Evolutionary conservation across 768 basidiomycete species (phyloP).

Genomic region (Aureoboletus auriporus): DNA sequence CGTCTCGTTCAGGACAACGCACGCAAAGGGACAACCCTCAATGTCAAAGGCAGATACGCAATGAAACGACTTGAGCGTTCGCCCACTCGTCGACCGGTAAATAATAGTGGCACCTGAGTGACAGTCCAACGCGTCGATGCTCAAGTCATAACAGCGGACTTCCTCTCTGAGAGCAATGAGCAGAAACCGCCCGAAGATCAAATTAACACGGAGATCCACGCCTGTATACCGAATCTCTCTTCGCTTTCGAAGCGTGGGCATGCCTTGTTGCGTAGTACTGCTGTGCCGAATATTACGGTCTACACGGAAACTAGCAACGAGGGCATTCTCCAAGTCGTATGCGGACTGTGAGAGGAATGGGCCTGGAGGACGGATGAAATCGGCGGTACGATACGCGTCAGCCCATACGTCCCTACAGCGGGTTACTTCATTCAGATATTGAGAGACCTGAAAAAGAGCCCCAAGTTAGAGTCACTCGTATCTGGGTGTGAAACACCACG

Average conservation of each 20-base stretch:
- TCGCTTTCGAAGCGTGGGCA: not conserved
- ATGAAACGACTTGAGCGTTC: too few species aligned
- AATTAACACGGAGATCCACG: not conserved
- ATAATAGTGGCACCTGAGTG: not conserved
- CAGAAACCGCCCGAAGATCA: slow-evolving; percentile 16
- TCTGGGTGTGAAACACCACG: too few species aligned
- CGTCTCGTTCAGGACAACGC: too few species aligned
- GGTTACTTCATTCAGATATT: not conserved
- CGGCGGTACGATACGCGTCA: slow-evolving; percentile 10
- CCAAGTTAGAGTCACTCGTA: too few species aligned
- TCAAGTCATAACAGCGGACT: slow-evolving; percentile 14
- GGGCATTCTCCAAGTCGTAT: slow-evolving; percentile 6
- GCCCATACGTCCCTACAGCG: slow-evolving; percentile 13
- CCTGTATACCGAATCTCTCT: slow-evolving; percentile 4
- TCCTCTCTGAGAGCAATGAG: slow-evolving; percentile 9
- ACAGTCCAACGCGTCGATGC: not conserved
- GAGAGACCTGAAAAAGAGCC: not conserved
- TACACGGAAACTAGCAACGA: slow-evolving; percentile 10
- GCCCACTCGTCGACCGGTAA: too few species aligned
- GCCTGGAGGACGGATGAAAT: slow-evolving; percentile 14
- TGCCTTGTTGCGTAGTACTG: too few species aligned
- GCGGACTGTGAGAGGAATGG: slow-evolving; percentile 15
- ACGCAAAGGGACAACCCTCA: slow-evolving; percentile 8
- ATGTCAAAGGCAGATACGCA: slow-evolving; percentile 9
- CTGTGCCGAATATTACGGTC: not conserved